phyloP scores from a whole-genome alignment of 257 asterid species.

The Salvia hispanica region DNA sequence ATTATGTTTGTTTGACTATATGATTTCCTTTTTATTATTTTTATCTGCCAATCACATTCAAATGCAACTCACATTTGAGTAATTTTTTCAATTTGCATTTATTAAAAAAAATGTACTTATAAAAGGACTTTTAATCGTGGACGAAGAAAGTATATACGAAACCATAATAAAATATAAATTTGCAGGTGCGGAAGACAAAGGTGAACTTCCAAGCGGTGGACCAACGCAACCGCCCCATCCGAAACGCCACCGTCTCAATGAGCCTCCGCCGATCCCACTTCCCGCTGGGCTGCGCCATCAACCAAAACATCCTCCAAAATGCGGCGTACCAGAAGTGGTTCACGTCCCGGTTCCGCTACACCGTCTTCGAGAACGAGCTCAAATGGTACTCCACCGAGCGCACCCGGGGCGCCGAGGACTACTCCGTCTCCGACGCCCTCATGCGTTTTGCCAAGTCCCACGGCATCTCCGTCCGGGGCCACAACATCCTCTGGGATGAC shows the following conservation, averaged over 20 bases:
- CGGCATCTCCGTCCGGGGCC: slow-evolving; percentile 56
- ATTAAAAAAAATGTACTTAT: too few species aligned
- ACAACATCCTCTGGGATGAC: slow-evolving; percentile 74
- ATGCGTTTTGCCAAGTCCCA: slow-evolving; percentile 31
- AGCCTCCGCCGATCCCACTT: slow-evolving; percentile 23
- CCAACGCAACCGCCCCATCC: slow-evolving; percentile 43
- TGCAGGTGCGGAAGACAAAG: slow-evolving; percentile 50
- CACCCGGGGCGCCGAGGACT: slow-evolving; percentile 39
- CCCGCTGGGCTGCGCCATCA: slow-evolving; percentile 57
- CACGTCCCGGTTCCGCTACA: background rate
- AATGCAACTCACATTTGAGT: too few species aligned
- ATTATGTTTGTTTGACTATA: too few species aligned
- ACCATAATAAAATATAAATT: too few species aligned
- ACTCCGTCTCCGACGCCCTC: slow-evolving; percentile 47
- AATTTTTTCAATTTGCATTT: too few species aligned
- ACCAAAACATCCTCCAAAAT: slow-evolving; percentile 49
- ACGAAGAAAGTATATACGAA: too few species aligned
- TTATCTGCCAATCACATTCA: too few species aligned
- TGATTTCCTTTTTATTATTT: too few species aligned
- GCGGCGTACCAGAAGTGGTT: slow-evolving; percentile 39
- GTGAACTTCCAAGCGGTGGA: slow-evolving; percentile 59
- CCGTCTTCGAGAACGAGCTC: background rate
- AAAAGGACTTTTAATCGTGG: too few species aligned
- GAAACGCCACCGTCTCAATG: slow-evolving; percentile 52
- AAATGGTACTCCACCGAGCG: slow-evolving; percentile 44